phyloP scores from a whole-genome alignment of 2,329 filamentous ascomycete species.

The Colletotrichum theobromicola region DNA sequence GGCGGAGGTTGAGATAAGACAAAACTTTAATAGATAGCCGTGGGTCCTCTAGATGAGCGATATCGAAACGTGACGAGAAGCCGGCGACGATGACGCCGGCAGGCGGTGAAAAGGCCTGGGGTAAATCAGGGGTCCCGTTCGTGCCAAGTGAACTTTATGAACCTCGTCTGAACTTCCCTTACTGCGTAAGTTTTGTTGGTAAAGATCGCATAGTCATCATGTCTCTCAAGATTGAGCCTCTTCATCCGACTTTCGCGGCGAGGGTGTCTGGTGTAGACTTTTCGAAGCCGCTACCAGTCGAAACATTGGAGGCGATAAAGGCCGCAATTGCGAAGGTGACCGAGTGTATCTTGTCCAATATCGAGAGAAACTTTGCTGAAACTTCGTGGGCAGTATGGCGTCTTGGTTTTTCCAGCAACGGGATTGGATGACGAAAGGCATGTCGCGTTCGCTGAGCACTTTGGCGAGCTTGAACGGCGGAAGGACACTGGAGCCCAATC shows the following conservation, averaged over 20 bases:
- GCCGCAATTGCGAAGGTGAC: constrained; percentile 11
- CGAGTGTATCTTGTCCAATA: no score
- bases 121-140: not conserved
- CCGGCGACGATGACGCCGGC: not conserved
- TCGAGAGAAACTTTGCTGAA: not conserved
- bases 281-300: not conserved
- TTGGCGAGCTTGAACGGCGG: constrained; percentile 51
- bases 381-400: constrained; percentile 49
- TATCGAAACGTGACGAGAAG: not conserved
- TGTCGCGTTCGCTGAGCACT: constrained; percentile 51
- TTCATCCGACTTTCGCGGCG: constrained; percentile 34
- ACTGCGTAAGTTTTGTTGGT: not conserved
- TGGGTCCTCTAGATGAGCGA: not conserved
- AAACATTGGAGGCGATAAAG: not conserved
- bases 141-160: not conserved
- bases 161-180: not conserved
- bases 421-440: constrained; percentile 55
- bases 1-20: not conserved
- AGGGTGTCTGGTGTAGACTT: constrained; percentile 16
- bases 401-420: constrained; percentile 56
- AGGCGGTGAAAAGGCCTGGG: not conserved
- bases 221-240: constrained; percentile 28
- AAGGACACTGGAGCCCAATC: constrained; percentile 4
- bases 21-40: not conserved
- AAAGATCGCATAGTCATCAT: not conserved